Conservation (phyloP, 1,284 basidiomycete genomes). For the Malassezia brasiliensis region DNA sequence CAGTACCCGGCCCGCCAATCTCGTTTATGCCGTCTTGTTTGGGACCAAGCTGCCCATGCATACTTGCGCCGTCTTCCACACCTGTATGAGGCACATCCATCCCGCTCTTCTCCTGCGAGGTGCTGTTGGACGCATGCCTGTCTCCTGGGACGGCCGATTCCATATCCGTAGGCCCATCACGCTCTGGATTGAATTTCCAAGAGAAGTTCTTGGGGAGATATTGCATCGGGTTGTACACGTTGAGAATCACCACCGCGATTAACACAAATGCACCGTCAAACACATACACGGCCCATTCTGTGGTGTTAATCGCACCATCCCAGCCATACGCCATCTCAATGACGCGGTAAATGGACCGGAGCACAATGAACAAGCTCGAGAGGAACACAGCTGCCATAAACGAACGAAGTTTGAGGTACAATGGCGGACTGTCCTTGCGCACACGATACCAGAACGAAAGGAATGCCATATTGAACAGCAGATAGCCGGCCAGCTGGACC, state of each 20-base stretch:
- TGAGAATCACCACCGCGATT: constrained; percentile 19
- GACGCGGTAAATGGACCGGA: constrained; percentile 24
- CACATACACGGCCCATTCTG: constrained; percentile 25
- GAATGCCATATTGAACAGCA: constrained; percentile 21
- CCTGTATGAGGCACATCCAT: too few relatives aligned
- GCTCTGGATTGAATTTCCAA: constrained; percentile 16
- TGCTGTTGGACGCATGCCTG: too few relatives aligned
- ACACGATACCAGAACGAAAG: constrained; percentile 13
- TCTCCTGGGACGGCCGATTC: too few relatives aligned
- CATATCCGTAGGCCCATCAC: neutral
- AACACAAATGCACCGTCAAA: constrained; percentile 22
- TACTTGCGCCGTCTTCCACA: too few relatives aligned
- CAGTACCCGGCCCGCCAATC: too few relatives aligned
- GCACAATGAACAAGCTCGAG: constrained; percentile 23
- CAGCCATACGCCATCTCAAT: constrained; percentile 29
- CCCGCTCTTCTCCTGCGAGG: neutral
- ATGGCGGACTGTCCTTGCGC: neutral
- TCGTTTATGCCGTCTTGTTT: too few relatives aligned
- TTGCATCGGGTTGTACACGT: constrained; percentile 18
- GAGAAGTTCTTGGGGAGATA: constrained; percentile 18
- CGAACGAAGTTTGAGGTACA: neutral
- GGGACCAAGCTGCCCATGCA: too few relatives aligned
- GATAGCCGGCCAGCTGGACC: constrained; percentile 23
- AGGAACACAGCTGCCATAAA: constrained; percentile 18
- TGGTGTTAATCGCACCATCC: constrained; percentile 21